Conservation (phyloP, 805 yeast species). For the Tetrapisispora nanseiensis region DNA sequence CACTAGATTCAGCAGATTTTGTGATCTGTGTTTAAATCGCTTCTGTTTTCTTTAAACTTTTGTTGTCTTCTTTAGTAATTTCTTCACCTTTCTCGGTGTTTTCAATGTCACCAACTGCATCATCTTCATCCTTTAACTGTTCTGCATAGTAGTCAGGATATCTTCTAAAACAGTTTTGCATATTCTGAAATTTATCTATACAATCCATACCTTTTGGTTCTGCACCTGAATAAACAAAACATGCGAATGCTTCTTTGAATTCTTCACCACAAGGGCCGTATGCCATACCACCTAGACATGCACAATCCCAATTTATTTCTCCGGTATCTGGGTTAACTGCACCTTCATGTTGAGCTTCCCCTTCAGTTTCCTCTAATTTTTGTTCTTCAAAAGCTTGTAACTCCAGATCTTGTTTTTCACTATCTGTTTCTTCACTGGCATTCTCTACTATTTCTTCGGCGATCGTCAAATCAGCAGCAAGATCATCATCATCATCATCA, state of each 20-base stretch:
- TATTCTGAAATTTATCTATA: conserved; percentile 75
- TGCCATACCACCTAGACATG: conserved; percentile 99
- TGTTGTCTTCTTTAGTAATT: neutral
- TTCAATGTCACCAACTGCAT: conserved; percentile 4
- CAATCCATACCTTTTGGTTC: conserved; percentile 98
- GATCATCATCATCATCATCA: neutral
- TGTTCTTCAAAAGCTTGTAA: neutral
- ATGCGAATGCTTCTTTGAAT: conserved; percentile 86
- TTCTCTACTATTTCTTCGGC: neutral
- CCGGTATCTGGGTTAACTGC: conserved; percentile 97
- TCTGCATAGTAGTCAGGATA: conserved; percentile 92
- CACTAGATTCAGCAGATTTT: neutral
- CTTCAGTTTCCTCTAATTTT: conserved; percentile 14
- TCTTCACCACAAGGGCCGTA: conserved; percentile 97
- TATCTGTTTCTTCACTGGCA: neutral
- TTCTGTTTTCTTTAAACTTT: neutral
- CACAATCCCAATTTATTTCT: conserved; percentile 99
- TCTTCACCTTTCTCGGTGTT: neutral
- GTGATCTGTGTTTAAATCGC: neutral
- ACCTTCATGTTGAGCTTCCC: conserved; percentile 40
- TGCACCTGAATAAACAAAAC: conserved; percentile 86
- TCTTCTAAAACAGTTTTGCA: conserved; percentile 87
- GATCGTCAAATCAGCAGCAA: neutral
- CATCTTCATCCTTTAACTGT: conserved; percentile 35
- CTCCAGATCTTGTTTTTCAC: neutral